Base-by-base conservation (phyloP, 768 basidiomycete species). In the Suillus sp. region DNA sequence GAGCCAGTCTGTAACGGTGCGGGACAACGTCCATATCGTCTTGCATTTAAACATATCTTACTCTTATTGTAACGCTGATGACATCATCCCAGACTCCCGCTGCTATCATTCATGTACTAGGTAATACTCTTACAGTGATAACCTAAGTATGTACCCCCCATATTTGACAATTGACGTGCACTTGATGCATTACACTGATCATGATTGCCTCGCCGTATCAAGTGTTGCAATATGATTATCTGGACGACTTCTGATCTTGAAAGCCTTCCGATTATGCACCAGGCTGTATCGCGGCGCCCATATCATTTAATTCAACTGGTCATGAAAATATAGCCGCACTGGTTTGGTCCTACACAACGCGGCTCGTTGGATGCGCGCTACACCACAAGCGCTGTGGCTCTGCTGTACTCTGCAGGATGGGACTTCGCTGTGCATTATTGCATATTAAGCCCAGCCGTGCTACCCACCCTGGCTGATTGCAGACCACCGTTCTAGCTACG, bases 1-100 rank as follows among this genome's bases (percentile, higher is more conserved):
- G 79, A 34, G 75, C 80, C n/a, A 74, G 72, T 59, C 68, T 84
- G 35, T 84, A 65, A 71, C n/a, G 6, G 61, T 32, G 22, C 38
- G 34, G 61, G 38, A 38, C 35, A 32, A 38, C 20, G 20, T 32
- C 10, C 32, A 13, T 53, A 30, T 34, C 11, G 32, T 32, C 11
- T 13, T 16, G 25, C n/a, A 32, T 48, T 2, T 16, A 32, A 27
- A 2, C 10, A 50, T 54, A 60, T n/a, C 10, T n/a, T 59, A 34
- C 48, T 35, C 35, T 60, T 25, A n/a, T 35, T 13, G 9, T 25
- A 48, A 16, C 27, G 25, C 48, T 50, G 25, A 50, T 50, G 16
- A 4, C 25, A 50, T 50, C 18, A 9, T 16, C 11, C 27, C 18
- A 30, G 50, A 51, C 16, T 30, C 13, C 30, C 27, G 25, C 25